Percentiles rank a stretch among this genome's conserved stretches.
Conservation (phyloP, 2,329 filamentous ascomycete genomes). For the Xylaria sp. region DNA sequence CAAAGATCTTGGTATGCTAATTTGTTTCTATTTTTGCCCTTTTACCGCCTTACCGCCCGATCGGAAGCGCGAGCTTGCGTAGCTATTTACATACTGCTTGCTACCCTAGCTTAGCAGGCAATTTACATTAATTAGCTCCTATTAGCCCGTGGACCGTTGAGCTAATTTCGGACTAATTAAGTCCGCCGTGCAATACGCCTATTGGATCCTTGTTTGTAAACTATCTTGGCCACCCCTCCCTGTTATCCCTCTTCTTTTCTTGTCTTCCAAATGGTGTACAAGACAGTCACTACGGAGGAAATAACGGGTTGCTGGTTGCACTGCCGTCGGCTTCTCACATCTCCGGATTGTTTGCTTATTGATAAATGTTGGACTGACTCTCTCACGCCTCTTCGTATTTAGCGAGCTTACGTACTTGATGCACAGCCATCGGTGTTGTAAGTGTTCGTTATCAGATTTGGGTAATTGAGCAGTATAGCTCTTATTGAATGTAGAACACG, state of each 20-base stretch:
- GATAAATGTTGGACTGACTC: neutral
- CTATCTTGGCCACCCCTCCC: too few relatives aligned
- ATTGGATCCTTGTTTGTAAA: neutral
- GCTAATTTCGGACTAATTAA: neutral
- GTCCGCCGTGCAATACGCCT: neutral
- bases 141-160: neutral
- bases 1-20: constrained; percentile 18
- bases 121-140: constrained; percentile 40
- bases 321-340: constrained; percentile 9
- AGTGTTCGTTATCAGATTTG: neutral
- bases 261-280: constrained; percentile 1
- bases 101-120: neutral
- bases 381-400: neutral
- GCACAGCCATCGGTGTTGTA: neutral
- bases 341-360: constrained; percentile 8
- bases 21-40: constrained; percentile 46
- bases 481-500: neutral
- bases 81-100: neutral
- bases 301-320: constrained; percentile 3
- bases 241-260: too few relatives aligned
- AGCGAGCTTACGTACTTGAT: neutral
- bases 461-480: neutral
- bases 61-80: neutral
- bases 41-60: constrained; percentile 37
- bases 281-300: neutral